phyloP scores from a whole-genome alignment of 441 rosid species.

The Sinapis alba region DNA sequence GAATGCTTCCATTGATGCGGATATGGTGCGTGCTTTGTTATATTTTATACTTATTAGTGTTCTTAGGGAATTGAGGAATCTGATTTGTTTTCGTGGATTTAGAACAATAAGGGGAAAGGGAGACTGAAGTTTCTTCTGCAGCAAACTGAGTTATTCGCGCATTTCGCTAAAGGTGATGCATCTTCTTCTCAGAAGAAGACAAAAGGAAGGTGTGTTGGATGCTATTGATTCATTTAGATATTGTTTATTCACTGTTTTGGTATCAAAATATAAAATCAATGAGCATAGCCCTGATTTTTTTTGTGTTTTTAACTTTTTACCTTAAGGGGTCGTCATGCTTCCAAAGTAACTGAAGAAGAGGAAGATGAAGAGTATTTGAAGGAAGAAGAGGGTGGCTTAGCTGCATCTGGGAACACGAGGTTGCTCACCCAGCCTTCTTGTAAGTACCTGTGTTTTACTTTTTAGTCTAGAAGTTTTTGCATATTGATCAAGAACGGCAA shows the following conservation, averaged over 20 bases:
- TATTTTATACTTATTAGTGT: not conserved
- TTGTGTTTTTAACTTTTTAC: not conserved
- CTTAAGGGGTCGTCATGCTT: slow-evolving; percentile 91
- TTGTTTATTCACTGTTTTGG: not conserved
- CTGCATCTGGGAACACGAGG: slow-evolving; percentile 85
- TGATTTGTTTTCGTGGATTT: slow-evolving; percentile 21
- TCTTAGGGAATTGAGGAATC: not conserved
- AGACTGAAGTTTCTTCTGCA: slow-evolving; percentile 89
- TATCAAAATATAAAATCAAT: not conserved
- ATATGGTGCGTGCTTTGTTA: slow-evolving; percentile 61
- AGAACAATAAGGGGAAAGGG: slow-evolving; percentile 93
- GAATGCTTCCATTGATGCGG: slow-evolving; percentile 94
- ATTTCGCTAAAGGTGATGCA: slow-evolving; percentile 88
- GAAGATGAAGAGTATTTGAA: slow-evolving; percentile 95
- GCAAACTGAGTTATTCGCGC: slow-evolving; percentile 98
- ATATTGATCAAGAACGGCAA: slow-evolving; percentile 5
- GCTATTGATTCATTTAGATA: not conserved
- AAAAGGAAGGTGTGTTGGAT: slow-evolving; percentile 74
- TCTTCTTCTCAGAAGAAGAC: slow-evolving; percentile 72
- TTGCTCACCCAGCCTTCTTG: slow-evolving; percentile 95
- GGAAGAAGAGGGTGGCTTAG: slow-evolving; percentile 89
- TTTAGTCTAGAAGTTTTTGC: not conserved
- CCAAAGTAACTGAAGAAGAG: slow-evolving; percentile 94
- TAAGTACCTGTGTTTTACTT: slow-evolving; percentile 44
- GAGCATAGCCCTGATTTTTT: not conserved